phyloP scores from a whole-genome alignment of 2,329 filamentous ascomycete genomes.

The Neofusicoccum sp. region DNA sequence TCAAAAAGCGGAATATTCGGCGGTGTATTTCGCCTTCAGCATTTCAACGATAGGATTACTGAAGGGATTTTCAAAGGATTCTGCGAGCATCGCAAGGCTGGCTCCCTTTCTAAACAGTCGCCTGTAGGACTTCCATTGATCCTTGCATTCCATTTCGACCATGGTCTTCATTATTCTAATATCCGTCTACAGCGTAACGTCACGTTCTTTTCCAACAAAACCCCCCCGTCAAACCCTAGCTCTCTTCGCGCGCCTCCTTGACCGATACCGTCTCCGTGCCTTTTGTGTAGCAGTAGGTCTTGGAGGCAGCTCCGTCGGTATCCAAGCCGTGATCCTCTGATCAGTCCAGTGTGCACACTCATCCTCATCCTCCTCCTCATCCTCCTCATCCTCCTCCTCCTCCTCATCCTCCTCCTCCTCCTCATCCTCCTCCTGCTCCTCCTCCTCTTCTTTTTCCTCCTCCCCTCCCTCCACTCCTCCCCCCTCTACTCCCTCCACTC shows the following conservation, averaged over 20 bases:
- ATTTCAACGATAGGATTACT: too few species aligned
- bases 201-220: too few species aligned
- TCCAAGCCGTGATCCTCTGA: background rate
- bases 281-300: background rate
- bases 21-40: too few species aligned
- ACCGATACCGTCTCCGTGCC: constrained; percentile 1
- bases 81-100: too few species aligned
- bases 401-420: background rate
- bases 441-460: background rate
- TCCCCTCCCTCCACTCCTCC: background rate
- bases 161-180: too few species aligned
- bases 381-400: background rate
- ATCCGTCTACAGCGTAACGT: too few species aligned
- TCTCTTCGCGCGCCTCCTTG: constrained; percentile 21
- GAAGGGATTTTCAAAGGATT: too few species aligned
- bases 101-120: too few species aligned
- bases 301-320: background rate
- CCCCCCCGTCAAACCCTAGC: too few species aligned
- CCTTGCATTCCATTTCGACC: too few species aligned
- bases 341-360: background rate
- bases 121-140: too few species aligned
- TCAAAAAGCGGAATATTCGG: too few species aligned
- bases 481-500: background rate
- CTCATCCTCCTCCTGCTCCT: background rate
- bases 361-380: background rate